Evolutionary conservation across 306 rosid genomes (phyloP).

Genomic region (Arachis hypogaea): DNA sequence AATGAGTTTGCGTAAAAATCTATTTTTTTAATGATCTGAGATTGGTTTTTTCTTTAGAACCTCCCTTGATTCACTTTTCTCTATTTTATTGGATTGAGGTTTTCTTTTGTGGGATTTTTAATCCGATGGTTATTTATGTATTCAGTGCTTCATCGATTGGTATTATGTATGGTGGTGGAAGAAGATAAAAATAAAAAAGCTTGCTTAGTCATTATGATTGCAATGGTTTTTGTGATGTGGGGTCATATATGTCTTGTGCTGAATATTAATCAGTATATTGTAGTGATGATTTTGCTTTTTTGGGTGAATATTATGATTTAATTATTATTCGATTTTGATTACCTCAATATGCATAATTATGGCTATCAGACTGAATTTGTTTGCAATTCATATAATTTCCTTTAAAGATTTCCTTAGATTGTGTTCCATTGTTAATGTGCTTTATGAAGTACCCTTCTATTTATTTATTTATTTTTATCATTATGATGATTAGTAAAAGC

Average conservation of each 20-base stretch:
- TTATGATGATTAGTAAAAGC: constrained; percentile 6
- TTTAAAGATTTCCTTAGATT: no score
- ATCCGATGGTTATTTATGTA: background rate
- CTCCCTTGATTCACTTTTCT: constrained; percentile 33
- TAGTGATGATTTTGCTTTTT: constrained; percentile 17
- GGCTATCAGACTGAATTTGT: background rate
- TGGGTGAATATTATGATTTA: constrained; percentile 31
- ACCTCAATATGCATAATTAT: background rate
- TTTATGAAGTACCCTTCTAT: constrained; percentile 19
- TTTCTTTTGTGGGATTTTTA: constrained; percentile 34
- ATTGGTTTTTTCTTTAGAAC: constrained; percentile 29
- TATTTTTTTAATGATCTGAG: constrained; percentile 43
- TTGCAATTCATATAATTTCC: constrained; percentile 6
- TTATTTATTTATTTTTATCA: background rate
- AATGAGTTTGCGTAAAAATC: constrained; percentile 44
- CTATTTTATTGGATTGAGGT: constrained; percentile 37
- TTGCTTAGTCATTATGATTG: constrained; percentile 39
- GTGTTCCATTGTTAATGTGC: constrained; percentile 21
- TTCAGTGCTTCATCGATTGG: constrained; percentile 7
- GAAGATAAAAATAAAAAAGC: background rate
- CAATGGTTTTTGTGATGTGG: constrained; percentile 28
- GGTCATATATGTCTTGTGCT: constrained; percentile 31
- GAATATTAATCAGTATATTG: background rate
- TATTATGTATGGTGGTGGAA: constrained; percentile 27
- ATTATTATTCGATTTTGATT: constrained; percentile 30